These are phyloP conservation scores for Laburnicola sp. DNA, from an alignment of 2,329 filamentous ascomycete genomes.

Conservation along the genomic window DNA sequence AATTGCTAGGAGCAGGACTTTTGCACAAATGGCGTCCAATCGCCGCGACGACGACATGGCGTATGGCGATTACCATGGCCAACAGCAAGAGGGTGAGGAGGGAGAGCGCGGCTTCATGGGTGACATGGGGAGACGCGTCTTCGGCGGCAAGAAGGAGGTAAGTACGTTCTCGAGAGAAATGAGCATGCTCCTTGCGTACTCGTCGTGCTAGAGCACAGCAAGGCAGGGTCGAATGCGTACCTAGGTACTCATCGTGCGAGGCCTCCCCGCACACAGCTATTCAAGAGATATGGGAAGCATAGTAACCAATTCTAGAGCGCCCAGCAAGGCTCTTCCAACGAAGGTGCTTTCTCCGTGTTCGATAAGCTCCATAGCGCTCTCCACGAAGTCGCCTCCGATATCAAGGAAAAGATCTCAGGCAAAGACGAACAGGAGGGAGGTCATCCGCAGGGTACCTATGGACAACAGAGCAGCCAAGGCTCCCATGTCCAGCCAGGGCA, in stretches of 20 bases:
- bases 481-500: slow-evolving; percentile 33
- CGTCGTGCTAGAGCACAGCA: background rate
- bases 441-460: slow-evolving; percentile 37
- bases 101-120: slow-evolving; percentile 56
- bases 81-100: slow-evolving; percentile 40
- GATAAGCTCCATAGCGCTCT: slow-evolving; percentile 59
- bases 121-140: slow-evolving; percentile 54
- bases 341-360: slow-evolving; percentile 53
- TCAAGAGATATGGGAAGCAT: too few species aligned
- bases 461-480: slow-evolving; percentile 22
- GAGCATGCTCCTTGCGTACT: background rate
- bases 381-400: slow-evolving; percentile 54
- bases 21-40: slow-evolving; percentile 35
- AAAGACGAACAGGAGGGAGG: slow-evolving; percentile 53
- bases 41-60: slow-evolving; percentile 56
- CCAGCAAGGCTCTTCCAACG: slow-evolving; percentile 31
- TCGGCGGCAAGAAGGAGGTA: slow-evolving; percentile 40
- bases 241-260: too few species aligned
- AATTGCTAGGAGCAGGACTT: slow-evolving; percentile 17
- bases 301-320: slow-evolving; percentile 18
- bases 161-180: slow-evolving; percentile 13
- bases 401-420: slow-evolving; percentile 55
- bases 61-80: slow-evolving; percentile 56
- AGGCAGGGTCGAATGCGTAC: too few species aligned
- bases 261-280: too few species aligned